Evolutionary conservation across 164 flowering plant genomes (phyloP), one percentile per base, ranked within the genome.

Genomic region (Brasenia schreberi): DNA sequence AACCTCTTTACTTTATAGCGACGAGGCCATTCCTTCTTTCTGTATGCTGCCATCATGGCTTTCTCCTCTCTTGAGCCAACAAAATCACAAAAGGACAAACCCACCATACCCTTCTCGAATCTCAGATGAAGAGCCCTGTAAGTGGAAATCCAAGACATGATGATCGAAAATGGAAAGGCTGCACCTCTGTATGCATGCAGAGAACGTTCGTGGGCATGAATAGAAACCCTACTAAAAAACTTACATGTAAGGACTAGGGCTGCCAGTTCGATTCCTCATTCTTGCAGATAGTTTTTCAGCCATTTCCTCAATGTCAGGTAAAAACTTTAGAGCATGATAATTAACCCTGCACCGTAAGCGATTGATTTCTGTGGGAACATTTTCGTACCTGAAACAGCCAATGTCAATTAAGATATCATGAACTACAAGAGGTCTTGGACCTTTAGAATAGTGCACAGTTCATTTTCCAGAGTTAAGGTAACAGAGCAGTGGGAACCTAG

Each of bases 41-140:
- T 84, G 75, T 95, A 95, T 70, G 84, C 81, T 59, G 94, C 94
- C 99, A 95, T 95, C 73, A 72, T 80, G 61, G 79, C 88, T 78
- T 95, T 92, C 81, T 95, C 99, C 44, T 88, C 87, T 76, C 99
- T 82, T 62, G 97, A 88, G 63, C 97, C 99, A 74, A 95, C 97
- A 76, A 95, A 95, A 83, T 95, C 99, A 74, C 99, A 92, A 71
- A 95, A 95, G 4, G 99, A 95, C 59, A 92, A 80, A 61, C 99
- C 99, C 6, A 95, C 99, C 99, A 89, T 92, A 19, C 99, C 99
- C 76, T 95, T 92, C 87, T 95, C 99, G 77, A 95, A 95, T 64
- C 99, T 87, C 78, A 95, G 85, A 81, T 92, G 99, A 77, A 92
- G 96, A 66, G 99, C 99, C 97, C 97, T 91, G 83, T 64, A 19